phyloP scores from a whole-genome alignment of 106 monocot genomes.

The Apostasia shenzhenica region DNA sequence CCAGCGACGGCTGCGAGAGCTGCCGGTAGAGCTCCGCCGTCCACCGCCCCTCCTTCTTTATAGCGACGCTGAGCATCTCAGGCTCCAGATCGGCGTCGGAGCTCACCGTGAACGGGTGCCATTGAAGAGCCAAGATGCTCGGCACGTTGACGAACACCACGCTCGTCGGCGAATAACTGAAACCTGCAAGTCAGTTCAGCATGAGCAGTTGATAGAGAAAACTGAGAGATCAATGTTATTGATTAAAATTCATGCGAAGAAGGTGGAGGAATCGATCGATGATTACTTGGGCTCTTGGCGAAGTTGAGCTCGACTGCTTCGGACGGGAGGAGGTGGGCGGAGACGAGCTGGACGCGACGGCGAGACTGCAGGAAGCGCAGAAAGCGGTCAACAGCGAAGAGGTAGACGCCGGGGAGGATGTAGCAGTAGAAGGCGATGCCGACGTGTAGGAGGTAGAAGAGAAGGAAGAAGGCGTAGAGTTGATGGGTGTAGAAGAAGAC shows the following conservation, averaged over 20 bases:
- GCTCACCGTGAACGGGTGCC: conserved; percentile 74
- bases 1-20: conserved; percentile 16
- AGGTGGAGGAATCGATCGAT: too few relatives aligned
- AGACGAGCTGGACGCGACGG: conserved; percentile 39
- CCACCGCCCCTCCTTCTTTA: conserved; percentile 84
- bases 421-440: conserved; percentile 41
- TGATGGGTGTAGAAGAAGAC: conserved; percentile 90
- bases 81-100: conserved; percentile 58
- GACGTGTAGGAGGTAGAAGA: conserved; percentile 61
- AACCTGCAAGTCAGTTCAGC: conserved; percentile 13
- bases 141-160: conserved; percentile 61
- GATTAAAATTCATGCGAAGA: neutral
- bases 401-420: conserved; percentile 67
- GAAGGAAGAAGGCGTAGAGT: conserved; percentile 59
- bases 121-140: conserved; percentile 47
- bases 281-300: conserved; percentile 57
- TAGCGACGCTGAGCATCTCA: conserved; percentile 50
- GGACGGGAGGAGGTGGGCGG: conserved; percentile 66
- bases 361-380: conserved; percentile 71
- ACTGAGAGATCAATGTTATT: neutral
- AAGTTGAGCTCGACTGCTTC: conserved; percentile 77
- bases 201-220: too few relatives aligned
- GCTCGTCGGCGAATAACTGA: conserved; percentile 35
- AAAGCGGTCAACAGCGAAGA: conserved; percentile 78
- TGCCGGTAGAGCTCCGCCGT: conserved; percentile 41